A percentile compares a stretch with the other conserved stretches of the same genome.
Conservation (phyloP, 371 early-diverging fungal species). For the Haplosporangium sp. region DNA sequence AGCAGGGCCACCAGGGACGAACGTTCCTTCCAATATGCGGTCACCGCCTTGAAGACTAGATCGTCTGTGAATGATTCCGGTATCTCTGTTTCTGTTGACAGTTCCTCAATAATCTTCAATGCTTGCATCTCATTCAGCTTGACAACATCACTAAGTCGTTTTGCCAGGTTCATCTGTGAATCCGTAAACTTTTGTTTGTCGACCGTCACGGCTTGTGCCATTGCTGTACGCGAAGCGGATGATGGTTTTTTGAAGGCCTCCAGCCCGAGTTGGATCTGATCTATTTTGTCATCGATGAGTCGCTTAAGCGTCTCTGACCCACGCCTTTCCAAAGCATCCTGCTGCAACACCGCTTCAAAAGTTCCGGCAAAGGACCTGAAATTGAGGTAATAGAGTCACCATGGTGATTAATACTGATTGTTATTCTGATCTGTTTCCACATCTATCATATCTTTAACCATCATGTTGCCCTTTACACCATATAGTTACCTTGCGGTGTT, state of each 20-base stretch:
- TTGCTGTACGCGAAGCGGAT: constrained; percentile 23
- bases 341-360: constrained; percentile 16
- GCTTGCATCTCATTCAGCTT: constrained; percentile 48
- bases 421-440: neutral
- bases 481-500: neutral
- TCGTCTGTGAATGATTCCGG: constrained; percentile 34
- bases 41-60: constrained; percentile 21
- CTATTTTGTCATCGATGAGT: constrained; percentile 17
- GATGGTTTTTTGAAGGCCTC: constrained; percentile 46
- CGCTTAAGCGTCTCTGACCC: constrained; percentile 4
- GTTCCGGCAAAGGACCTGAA: constrained; percentile 27
- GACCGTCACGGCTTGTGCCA: constrained; percentile 27
- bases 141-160: constrained; percentile 42
- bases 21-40: constrained; percentile 43
- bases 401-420: neutral
- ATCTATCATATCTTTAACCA: neutral
- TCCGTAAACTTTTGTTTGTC: constrained; percentile 39
- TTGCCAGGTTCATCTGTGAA: constrained; percentile 43
- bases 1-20: constrained; percentile 34
- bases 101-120: constrained; percentile 30
- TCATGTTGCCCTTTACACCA: neutral
- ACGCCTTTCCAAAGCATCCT: neutral
- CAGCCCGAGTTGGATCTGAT: constrained; percentile 31
- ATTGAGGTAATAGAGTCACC: neutral
- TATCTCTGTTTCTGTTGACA: constrained; percentile 19